Evolutionary conservation across 2,329 filamentous ascomycete genomes (phyloP).

Genomic region (Orbilia quercus): DNA sequence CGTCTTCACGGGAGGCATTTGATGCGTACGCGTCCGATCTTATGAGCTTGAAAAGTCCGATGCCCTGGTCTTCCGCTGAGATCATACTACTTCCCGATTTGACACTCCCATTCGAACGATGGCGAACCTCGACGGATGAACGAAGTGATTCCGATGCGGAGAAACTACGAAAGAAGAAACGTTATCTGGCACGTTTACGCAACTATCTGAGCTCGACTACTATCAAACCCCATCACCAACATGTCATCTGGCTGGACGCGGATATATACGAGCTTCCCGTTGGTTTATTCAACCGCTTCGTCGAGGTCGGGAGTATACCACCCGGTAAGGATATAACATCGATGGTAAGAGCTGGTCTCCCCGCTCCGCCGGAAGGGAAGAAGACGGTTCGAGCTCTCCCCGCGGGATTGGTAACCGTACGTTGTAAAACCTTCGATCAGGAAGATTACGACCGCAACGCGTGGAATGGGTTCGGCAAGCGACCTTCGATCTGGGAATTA

Average conservation of each 20-base stretch:
- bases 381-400: neutral
- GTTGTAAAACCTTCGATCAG: slow-evolving; percentile 61
- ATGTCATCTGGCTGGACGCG: slow-evolving; percentile 63
- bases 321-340: slow-evolving; percentile 47
- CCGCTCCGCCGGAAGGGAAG: neutral
- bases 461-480: slow-evolving; percentile 60
- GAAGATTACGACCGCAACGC: slow-evolving; percentile 63
- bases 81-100: slow-evolving; percentile 28
- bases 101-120: slow-evolving; percentile 1
- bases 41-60: slow-evolving; percentile 56
- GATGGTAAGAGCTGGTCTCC: neutral
- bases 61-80: slow-evolving; percentile 31
- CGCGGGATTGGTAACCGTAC: slow-evolving; percentile 61
- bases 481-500: slow-evolving; percentile 57
- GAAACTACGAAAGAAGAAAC: slow-evolving; percentile 60
- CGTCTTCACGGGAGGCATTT: slow-evolving; percentile 60
- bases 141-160: slow-evolving; percentile 57
- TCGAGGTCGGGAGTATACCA: slow-evolving; percentile 58
- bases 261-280: slow-evolving; percentile 62
- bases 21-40: slow-evolving; percentile 48
- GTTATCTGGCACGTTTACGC: slow-evolving; percentile 60
- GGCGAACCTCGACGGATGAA: slow-evolving; percentile 57
- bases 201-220: slow-evolving; percentile 62
- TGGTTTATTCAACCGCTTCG: slow-evolving; percentile 62
- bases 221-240: slow-evolving; percentile 60